Base-by-base conservation (phyloP, 1,284 basidiomycete genomes). In the Spongiforma sp. region DNA sequence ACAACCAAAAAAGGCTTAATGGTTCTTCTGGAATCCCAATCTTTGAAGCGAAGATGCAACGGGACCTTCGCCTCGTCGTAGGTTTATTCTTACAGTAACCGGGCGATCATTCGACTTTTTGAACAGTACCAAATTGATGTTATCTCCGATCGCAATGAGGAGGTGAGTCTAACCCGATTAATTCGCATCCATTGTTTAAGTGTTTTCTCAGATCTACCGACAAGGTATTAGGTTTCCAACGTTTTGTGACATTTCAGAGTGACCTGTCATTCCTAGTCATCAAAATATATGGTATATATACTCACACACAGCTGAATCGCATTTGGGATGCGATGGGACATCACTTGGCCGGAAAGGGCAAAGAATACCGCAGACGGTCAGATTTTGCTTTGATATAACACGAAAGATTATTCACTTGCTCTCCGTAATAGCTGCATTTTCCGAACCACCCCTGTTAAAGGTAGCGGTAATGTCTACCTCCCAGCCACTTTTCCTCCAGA, bases 21-120 rank as follows among this genome's bases (percentile, higher is more conserved):
- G 83, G 82, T 1, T 64, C 77, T 0, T 75, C 76, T 11, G 83
- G 82, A 14, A 74, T 89, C 4, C 88, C 89, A 0, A 83, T 91
- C 12, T 91, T 83, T 60, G 89, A 90, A 70, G 89, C 89, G 0
- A 90, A 89, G 71, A 86, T 90, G 84, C 88, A 86, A 1, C 67
- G 82, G 0, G 87, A 90, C 69, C 75, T 81, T 28, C 81, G 89
- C 7, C 76, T 91, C 5, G 81, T 91, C n/a, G 89, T 90, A 70
- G 26, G 85, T n/a, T n/a, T n/a, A 21, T 2, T 17, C 33, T 39
- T 32, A 1, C n/a, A n/a, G 36, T 50, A n/a, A 34, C 39, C 41
- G 21, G 33, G 43, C 1, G 1, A 46, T 7, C 41, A 30, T 50
- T 66, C 5, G 68, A n/a, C n/a, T 53, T 53, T 53, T 30, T 9